A percentile compares a stretch with the other conserved stretches of the same genome.
phyloP scores from a whole-genome alignment of 805 yeast genomes.

The Candida coquimbonensis region DNA sequence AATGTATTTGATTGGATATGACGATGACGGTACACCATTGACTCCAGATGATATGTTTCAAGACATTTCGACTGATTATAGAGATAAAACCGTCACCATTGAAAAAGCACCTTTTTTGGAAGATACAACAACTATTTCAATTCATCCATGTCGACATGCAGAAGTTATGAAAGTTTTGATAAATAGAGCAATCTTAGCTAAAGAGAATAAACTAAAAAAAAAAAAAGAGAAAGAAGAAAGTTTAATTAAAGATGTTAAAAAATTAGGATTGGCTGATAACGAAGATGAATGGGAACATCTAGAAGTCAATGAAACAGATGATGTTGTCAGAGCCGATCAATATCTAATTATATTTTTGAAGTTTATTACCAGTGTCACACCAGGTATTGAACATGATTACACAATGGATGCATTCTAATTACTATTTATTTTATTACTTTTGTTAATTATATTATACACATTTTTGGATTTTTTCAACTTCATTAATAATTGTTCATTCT shows the following conservation, averaged over 20 bases:
- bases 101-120: slow-evolving; percentile 83
- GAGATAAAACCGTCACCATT: slow-evolving; percentile 93
- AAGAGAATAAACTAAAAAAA: slow-evolving; percentile 25
- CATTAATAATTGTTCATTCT: slow-evolving; percentile 41
- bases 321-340: slow-evolving; percentile 77
- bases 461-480: not conserved
- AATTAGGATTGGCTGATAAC: slow-evolving; percentile 40
- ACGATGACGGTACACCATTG: slow-evolving; percentile 76
- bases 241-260: slow-evolving; percentile 36
- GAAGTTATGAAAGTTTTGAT: slow-evolving; percentile 87
- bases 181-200: slow-evolving; percentile 58
- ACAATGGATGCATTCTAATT: slow-evolving; percentile 88
- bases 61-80: slow-evolving; percentile 85
- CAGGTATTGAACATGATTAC: slow-evolving; percentile 95
- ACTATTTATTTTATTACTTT: not conserved
- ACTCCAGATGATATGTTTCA: slow-evolving; percentile 90
- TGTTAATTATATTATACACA: not conserved
- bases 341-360: slow-evolving; percentile 84
- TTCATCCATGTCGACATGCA: slow-evolving; percentile 95
- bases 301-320: slow-evolving; percentile 26
- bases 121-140: slow-evolving; percentile 70
- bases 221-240: slow-evolving; percentile 19
- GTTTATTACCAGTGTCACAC: slow-evolving; percentile 94
- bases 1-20: slow-evolving; percentile 84
- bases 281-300: slow-evolving; percentile 61